A percentile compares a stretch with the other conserved stretches of the same genome.
Conservation (phyloP, 805 yeast species). For the Kodamaea fukazawae region DNA sequence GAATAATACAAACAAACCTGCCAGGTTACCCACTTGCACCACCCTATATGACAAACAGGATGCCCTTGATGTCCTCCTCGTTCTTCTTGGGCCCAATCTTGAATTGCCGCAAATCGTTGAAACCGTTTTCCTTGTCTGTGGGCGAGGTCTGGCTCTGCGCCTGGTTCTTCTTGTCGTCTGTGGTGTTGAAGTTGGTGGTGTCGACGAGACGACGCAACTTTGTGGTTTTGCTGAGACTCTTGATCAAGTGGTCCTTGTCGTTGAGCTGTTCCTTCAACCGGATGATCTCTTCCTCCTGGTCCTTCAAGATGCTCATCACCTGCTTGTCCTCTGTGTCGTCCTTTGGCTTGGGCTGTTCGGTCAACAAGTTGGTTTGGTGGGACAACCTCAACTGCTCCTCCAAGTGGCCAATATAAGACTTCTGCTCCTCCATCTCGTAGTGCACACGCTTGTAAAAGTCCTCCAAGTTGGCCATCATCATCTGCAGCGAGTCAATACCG, state of each 20-base stretch:
- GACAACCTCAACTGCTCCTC: constrained; percentile 48
- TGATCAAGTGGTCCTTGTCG: constrained; percentile 77
- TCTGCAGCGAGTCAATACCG: constrained; percentile 38
- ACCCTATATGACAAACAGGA: no score
- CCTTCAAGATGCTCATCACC: constrained; percentile 42
- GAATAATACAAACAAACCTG: no score
- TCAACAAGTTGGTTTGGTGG: constrained; percentile 16
- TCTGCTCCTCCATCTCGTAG: constrained; percentile 56
- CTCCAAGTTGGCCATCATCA: constrained; percentile 46
- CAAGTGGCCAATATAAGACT: constrained; percentile 56
- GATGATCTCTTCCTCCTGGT: constrained; percentile 51
- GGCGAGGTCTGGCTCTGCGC: constrained; percentile 1
- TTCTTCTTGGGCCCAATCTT: constrained; percentile 20
- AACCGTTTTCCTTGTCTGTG: constrained; percentile 13
- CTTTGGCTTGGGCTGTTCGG: constrained; percentile 7
- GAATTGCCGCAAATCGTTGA: constrained; percentile 18
- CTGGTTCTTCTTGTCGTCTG: background rate
- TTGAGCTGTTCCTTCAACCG: constrained; percentile 60
- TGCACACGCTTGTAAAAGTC: constrained; percentile 46
- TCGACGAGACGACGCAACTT: constrained; percentile 51
- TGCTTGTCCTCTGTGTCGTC: constrained; percentile 14
- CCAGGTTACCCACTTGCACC: no score
- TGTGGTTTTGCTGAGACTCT: constrained; percentile 64
- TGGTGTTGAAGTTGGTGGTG: constrained; percentile 21
- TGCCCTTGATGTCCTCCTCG: constrained; percentile 1